Conservation (phyloP, 2,329 filamentous ascomycete species). For the Monosporascus sp. region DNA sequence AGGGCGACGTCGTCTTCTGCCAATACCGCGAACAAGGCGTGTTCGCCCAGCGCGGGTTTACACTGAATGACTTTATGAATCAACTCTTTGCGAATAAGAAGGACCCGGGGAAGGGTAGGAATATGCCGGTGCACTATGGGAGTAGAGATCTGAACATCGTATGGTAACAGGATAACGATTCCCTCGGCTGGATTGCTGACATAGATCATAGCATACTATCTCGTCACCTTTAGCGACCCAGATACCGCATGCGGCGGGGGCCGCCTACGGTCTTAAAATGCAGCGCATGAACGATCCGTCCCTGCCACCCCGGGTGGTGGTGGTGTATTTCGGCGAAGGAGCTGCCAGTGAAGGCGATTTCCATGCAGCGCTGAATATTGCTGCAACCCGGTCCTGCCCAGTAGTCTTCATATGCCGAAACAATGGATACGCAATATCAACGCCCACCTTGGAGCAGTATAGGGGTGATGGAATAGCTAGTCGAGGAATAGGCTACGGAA, state of each 20-base stretch:
- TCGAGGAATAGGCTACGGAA: slow-evolving; percentile 84
- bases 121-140: slow-evolving; percentile 98
- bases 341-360: slow-evolving; percentile 90
- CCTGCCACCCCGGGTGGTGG: slow-evolving; percentile 62
- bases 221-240: slow-evolving; percentile 83
- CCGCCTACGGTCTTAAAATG: slow-evolving; percentile 82
- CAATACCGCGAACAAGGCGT: slow-evolving; percentile 94
- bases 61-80: slow-evolving; percentile 84
- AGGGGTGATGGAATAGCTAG: slow-evolving; percentile 87
- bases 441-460: slow-evolving; percentile 85
- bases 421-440: slow-evolving; percentile 88
- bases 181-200: slow-evolving; percentile 7
- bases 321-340: slow-evolving; percentile 86
- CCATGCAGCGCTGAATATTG: slow-evolving; percentile 85
- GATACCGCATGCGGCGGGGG: slow-evolving; percentile 81
- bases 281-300: slow-evolving; percentile 69
- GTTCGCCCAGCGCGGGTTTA: slow-evolving; percentile 84
- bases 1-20: slow-evolving; percentile 84
- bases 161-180: slow-evolving; percentile 25
- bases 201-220: slow-evolving; percentile 64
- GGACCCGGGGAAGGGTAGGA: slow-evolving; percentile 76
- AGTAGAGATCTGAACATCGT: slow-evolving; percentile 79
- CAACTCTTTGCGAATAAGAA: slow-evolving; percentile 86
- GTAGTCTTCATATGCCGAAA: slow-evolving; percentile 89
- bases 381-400: slow-evolving; percentile 80